Conservation (phyloP, 768 basidiomycete genomes). For the Crassisporium funariophilum region DNA sequence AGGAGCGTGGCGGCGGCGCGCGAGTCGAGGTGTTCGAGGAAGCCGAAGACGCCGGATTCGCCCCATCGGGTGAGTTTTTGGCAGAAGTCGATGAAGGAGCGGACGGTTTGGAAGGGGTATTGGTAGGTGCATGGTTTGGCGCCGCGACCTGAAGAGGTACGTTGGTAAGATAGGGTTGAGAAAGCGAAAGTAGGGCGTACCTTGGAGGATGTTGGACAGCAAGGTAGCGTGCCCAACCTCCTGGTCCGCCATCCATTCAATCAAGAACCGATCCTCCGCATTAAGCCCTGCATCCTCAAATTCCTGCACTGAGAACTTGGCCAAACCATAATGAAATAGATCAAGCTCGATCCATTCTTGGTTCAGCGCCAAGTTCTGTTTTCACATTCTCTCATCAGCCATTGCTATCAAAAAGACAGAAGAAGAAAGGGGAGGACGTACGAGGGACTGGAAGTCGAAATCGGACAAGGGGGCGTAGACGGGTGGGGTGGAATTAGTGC, state of each 20-base stretch:
- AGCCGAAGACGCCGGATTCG: constrained; percentile 63
- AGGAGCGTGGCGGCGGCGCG: constrained; percentile 54
- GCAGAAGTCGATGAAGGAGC: constrained; percentile 61
- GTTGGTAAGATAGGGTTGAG: constrained; percentile 8
- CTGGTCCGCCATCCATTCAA: constrained; percentile 65
- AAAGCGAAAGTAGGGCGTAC: constrained; percentile 21
- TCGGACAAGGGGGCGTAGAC: constrained; percentile 21
- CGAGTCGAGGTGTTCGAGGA: constrained; percentile 65
- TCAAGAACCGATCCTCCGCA: constrained; percentile 54
- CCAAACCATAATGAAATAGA: constrained; percentile 58
- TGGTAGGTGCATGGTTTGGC: constrained; percentile 60
- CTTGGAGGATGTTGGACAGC: constrained; percentile 51
- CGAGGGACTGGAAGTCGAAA: constrained; percentile 29
- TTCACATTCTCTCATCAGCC: background rate
- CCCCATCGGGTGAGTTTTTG: constrained; percentile 58
- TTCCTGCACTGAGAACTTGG: constrained; percentile 53
- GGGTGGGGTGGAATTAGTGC: constrained; percentile 15
- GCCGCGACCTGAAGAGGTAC: constrained; percentile 29
- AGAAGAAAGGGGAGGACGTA: constrained; percentile 10
- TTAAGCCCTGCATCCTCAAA: constrained; percentile 57
- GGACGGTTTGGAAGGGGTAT: constrained; percentile 56
- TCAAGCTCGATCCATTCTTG: constrained; percentile 68
- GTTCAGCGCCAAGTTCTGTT: constrained; percentile 55
- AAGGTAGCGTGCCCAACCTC: constrained; percentile 63
- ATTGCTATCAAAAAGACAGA: background rate